A percentile compares a stretch with the other conserved stretches of the same genome.
Evolutionary conservation across 2,329 filamentous ascomycete genomes (phyloP).

Genomic region (Graphium sp.): DNA sequence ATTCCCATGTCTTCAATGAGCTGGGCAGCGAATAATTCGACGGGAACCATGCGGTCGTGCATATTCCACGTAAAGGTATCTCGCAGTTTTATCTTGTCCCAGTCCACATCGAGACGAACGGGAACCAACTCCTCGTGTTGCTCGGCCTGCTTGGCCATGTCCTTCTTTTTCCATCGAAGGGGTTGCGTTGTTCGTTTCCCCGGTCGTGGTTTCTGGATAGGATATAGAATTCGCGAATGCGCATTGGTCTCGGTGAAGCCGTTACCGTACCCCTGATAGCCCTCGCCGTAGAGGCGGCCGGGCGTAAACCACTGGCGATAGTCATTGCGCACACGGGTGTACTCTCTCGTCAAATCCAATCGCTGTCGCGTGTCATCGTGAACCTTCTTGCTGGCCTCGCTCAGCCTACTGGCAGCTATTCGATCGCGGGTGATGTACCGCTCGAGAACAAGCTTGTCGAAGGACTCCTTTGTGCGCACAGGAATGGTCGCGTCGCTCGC

Average conservation of each 20-base stretch:
- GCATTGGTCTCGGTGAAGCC: constrained; percentile 57
- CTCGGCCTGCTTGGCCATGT: constrained; percentile 73
- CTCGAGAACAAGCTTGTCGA: constrained; percentile 34
- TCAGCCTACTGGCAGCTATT: constrained; percentile 33
- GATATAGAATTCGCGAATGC: constrained; percentile 62
- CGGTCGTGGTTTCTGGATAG: constrained; percentile 55
- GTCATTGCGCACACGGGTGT: constrained; percentile 40
- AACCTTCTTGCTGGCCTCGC: constrained; percentile 31
- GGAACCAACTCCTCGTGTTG: constrained; percentile 85
- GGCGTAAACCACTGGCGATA: constrained; percentile 39
- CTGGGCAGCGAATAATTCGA: constrained; percentile 73
- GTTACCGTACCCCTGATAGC: constrained; percentile 84
- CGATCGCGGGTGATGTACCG: constrained; percentile 36
- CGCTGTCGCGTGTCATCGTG: constrained; percentile 44
- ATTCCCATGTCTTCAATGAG: constrained; percentile 81
- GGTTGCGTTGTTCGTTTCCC: constrained; percentile 61
- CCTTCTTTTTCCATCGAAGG: constrained; percentile 60
- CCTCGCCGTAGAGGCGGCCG: constrained; percentile 46
- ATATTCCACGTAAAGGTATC: constrained; percentile 99
- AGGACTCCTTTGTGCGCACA: constrained; percentile 37
- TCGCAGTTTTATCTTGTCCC: constrained; percentile 86
- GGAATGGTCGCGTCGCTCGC: constrained; percentile 15
- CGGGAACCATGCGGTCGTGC: constrained; percentile 68
- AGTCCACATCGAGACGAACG: constrained; percentile 80
- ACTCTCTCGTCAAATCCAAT: constrained; percentile 52